A percentile compares a stretch with the other conserved stretches of the same genome.
phyloP scores from a whole-genome alignment of 768 basidiomycete species.

The Vararia minispora region DNA sequence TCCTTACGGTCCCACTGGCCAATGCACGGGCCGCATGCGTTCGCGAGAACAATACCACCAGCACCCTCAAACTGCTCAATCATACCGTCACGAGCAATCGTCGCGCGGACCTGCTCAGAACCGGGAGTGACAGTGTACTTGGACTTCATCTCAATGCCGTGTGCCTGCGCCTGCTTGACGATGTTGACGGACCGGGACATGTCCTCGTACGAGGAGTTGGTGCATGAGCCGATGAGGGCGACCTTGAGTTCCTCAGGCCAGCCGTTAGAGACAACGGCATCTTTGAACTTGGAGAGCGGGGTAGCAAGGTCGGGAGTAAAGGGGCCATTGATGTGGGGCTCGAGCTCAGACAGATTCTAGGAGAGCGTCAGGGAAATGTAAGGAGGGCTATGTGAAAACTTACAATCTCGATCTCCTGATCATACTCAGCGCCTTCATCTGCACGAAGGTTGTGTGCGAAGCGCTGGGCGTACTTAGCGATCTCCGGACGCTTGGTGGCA shows the following conservation, averaged over 20 bases:
- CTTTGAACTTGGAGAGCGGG: slow-evolving; percentile 91
- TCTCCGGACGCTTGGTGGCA: slow-evolving; percentile 86
- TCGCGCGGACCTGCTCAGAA: slow-evolving; percentile 96
- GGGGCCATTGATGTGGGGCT: slow-evolving; percentile 98
- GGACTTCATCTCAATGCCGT: slow-evolving; percentile 84
- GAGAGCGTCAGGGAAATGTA: background rate
- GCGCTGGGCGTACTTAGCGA: slow-evolving; percentile 78
- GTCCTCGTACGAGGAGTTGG: slow-evolving; percentile 99
- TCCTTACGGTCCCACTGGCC: slow-evolving; percentile 98
- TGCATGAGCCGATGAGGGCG: slow-evolving; percentile 97
- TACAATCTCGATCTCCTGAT: slow-evolving; percentile 87
- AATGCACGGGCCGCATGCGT: slow-evolving; percentile 98
- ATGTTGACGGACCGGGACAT: slow-evolving; percentile 97
- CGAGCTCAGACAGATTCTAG: slow-evolving; percentile 90
- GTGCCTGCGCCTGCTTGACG: slow-evolving; percentile 75
- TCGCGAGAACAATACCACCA: slow-evolving; percentile 91
- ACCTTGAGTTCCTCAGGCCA: slow-evolving; percentile 98
- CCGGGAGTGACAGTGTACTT: slow-evolving; percentile 98
- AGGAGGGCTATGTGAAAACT: slow-evolving; percentile 18
- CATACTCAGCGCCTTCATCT: slow-evolving; percentile 85
- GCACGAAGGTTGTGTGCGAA: slow-evolving; percentile 88
- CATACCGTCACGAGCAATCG: slow-evolving; percentile 92
- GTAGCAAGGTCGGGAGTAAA: slow-evolving; percentile 99
- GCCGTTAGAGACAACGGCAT: slow-evolving; percentile 84
- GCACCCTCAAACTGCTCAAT: slow-evolving; percentile 79